Conservation (phyloP, 2,329 filamentous ascomycete species). For the Epichloe gansuensis region DNA sequence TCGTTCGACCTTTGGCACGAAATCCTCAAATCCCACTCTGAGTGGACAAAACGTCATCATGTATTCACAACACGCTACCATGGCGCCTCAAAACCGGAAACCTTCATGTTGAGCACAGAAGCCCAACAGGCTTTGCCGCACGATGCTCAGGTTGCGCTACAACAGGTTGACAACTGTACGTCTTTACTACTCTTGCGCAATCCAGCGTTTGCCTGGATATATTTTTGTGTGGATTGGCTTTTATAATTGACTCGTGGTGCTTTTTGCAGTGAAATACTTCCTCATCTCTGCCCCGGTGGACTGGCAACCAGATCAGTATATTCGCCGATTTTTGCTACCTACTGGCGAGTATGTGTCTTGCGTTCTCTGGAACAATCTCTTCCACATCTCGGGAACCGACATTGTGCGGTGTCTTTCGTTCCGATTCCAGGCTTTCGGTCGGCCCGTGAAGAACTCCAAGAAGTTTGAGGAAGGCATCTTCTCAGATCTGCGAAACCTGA, state of each 20-base stretch:
- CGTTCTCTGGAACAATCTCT: constrained; percentile 97
- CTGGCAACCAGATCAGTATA: constrained; percentile 94
- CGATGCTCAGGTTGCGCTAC: constrained; percentile 91
- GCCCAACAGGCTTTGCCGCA: constrained; percentile 92
- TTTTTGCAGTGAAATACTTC: constrained; percentile 82
- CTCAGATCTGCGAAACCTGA: constrained; percentile 93
- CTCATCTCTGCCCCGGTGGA: constrained; percentile 97
- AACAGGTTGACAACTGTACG: constrained; percentile 96
- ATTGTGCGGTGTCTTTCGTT: constrained; percentile 97
- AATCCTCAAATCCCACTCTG: neutral
- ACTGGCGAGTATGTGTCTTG: constrained; percentile 99
- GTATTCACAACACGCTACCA: constrained; percentile 74
- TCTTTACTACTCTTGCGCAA: neutral
- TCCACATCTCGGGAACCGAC: constrained; percentile 97
- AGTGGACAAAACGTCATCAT: constrained; percentile 33
- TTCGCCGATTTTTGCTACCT: constrained; percentile 85
- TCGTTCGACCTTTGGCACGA: neutral
- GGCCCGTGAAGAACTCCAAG: constrained; percentile 98
- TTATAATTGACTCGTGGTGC: neutral
- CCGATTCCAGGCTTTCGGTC: constrained; percentile 95
- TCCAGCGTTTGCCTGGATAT: neutral
- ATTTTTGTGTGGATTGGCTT: neutral
- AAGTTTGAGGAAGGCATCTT: constrained; percentile 99
- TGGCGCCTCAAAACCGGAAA: constrained; percentile 94
- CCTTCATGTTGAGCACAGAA: constrained; percentile 95